Percentiles rank a stretch among this genome's conserved stretches.
Conservation (phyloP, 2,329 filamentous ascomycete genomes). For the Beauveria bassiana region DNA sequence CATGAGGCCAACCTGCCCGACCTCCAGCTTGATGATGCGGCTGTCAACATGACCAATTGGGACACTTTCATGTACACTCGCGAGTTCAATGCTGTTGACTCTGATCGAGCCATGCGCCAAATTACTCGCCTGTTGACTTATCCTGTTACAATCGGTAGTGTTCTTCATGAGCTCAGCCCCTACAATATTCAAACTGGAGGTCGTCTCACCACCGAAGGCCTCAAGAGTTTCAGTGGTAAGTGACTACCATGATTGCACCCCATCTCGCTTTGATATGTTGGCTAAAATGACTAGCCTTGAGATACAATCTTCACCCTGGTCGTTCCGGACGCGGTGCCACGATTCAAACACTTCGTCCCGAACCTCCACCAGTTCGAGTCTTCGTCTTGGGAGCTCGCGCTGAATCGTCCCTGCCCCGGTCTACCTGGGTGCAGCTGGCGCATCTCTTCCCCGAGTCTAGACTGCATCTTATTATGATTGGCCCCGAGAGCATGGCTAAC, state of each 20-base stretch:
- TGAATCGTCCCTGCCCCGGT: slow-evolving; percentile 90
- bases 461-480: slow-evolving; percentile 89
- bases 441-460: slow-evolving; percentile 89
- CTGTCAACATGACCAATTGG: slow-evolving; percentile 98
- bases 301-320: slow-evolving; percentile 89
- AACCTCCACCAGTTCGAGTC: slow-evolving; percentile 80
- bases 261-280: background rate
- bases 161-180: slow-evolving; percentile 89
- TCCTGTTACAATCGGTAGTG: slow-evolving; percentile 81
- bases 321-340: slow-evolving; percentile 64
- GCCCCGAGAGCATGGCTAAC: slow-evolving; percentile 91
- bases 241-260: slow-evolving; percentile 14
- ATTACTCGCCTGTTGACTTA: slow-evolving; percentile 91
- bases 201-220: slow-evolving; percentile 74
- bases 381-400: slow-evolving; percentile 93
- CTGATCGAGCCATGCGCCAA: slow-evolving; percentile 84
- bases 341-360: slow-evolving; percentile 72
- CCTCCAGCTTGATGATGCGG: slow-evolving; percentile 81
- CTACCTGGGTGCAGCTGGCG: slow-evolving; percentile 90
- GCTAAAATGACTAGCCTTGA: slow-evolving; percentile 53
- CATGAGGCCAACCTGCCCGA: slow-evolving; percentile 89
- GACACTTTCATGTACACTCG: slow-evolving; percentile 93
- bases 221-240: slow-evolving; percentile 89
- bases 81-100: slow-evolving; percentile 84
- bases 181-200: slow-evolving; percentile 72